These are phyloP conservation scores for Artemisia argyi DNA, from an alignment of 129 eudicot species.

Conservation along the genomic window DNA sequence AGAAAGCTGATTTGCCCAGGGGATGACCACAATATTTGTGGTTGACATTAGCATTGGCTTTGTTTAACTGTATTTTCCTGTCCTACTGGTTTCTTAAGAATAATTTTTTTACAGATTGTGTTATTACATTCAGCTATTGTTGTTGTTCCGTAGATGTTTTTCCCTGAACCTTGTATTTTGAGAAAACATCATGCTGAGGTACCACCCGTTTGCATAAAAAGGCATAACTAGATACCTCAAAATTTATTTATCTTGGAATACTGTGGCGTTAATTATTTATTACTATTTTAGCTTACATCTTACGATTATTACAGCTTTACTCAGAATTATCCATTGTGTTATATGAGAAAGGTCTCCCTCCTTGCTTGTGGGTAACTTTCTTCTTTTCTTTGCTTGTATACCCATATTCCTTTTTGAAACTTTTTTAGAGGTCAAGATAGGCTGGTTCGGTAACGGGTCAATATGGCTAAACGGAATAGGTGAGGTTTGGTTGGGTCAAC, in stretches of 20 bases:
- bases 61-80: slow-evolving; percentile 4
- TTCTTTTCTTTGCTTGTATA: slow-evolving; percentile 2
- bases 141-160: too few species aligned
- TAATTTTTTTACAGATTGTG: slow-evolving; percentile 60
- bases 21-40: rapidly evolving
- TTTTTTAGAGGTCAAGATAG: slow-evolving; percentile 6
- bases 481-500: slow-evolving; percentile 3
- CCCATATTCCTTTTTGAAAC: not conserved
- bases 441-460: not conserved
- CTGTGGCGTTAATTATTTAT: too few species aligned
- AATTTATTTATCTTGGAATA: too few species aligned
- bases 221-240: too few species aligned
- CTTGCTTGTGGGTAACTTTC: slow-evolving; percentile 91
- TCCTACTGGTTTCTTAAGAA: slow-evolving; percentile 18
- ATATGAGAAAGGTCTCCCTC: slow-evolving; percentile 79
- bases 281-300: too few species aligned
- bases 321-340: slow-evolving; percentile 90
- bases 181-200: too few species aligned
- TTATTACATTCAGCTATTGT: slow-evolving; percentile 34
- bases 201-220: too few species aligned
- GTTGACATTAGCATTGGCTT: too few species aligned
- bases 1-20: too few species aligned
- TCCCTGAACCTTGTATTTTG: too few species aligned
- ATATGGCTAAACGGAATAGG: not conserved
- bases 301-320: slow-evolving; percentile 52